Evolutionary conservation across 179 eudicot genomes (phyloP), one percentile per base, ranked within the genome.

Genomic region (Silene vulgaris): DNA sequence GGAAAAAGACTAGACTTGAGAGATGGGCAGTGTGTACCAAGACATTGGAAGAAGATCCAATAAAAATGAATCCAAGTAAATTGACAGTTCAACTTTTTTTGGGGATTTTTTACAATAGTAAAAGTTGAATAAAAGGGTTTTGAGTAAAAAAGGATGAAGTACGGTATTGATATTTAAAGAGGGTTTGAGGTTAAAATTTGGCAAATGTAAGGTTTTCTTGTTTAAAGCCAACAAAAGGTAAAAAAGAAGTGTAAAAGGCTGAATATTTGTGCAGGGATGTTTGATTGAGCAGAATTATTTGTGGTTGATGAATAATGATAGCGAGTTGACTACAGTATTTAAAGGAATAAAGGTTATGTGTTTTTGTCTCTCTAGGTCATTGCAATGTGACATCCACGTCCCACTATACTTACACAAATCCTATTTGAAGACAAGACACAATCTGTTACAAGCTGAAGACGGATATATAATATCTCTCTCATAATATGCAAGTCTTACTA

Each of bases 1-100:
- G 6, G 91, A 88, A 88, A 88, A 78, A 30, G 91, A 91, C 89
- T 23, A 77, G 84, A 86, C 90, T 82, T 2, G 78, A 1, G 68
- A 61, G 20, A 11, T 37, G 59, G 73, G 66, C 56, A 80, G 84
- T 71, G 84, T 82, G 81, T 76, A 75, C 79, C 78, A 78, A 11
- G 74, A 7, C 80, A 81, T 81, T 71, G 84, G 83, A 84, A 80
- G 81, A 69, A 78, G 85, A 82, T 72, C 83, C 81, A 77, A 67
- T 72, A 67, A 32, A 60, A 43, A 63, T 63, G 29, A 68, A 82
- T 80, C 74, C 30, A 69, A 50, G 72, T 87, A 85, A 85, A 86
- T 80, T 40, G 94, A 89, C 96, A 60, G 32, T 73, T 85, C 94
- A 88, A 80, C 83, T 82, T 84, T 28, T 45, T 54, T 40, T 9